Base-by-base conservation (phyloP, 805 yeast genomes). In the Candida railenensis region DNA sequence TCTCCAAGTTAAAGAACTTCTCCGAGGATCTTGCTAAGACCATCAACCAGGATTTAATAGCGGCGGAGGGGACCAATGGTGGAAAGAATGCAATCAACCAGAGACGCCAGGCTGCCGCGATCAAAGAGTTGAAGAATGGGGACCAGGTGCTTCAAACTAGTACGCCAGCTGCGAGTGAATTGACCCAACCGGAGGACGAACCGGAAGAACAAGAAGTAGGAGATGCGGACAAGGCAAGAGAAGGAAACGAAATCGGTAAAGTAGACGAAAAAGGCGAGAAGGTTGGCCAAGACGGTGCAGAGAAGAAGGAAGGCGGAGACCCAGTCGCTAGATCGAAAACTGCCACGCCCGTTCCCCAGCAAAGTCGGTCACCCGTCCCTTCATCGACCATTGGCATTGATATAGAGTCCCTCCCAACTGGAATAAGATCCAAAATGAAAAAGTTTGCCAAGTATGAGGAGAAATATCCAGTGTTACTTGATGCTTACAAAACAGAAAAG, bases 361-460 rank as follows among this genome's bases (percentile, higher is more conserved):
- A 15, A 18, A 11, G 20, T n/a, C 16, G 5, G 36, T 12, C 12
- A 34, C 16, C 37, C 19, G 22, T 18, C 15, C 28, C 28, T 3
- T 14, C 18, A 47, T 46, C 38, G 69, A 60, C 22, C 40, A 25
- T 25, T 11, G 9, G 9, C 30, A 65, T 63, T 1, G 61, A 67
- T 36, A 44, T 76, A 4, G 68, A 69, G n/a, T 74, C 73, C 2
- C 59, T 86, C 30, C 81, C 89, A 0, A 75, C 77, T 2, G 81
- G 77, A 3, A 65, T 89, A 15, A 76, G 78, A 48, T 66, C 82
- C 4, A 86, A 84, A 56, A 65, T 90, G 63, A 76, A 77, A 46
- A 91, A 89, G 67, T 88, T 87, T 58, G 81, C 77, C 47, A 90
- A 89, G 62, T 92, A 91, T 63, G 98, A 92, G 62, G 86, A 85